Conservation (phyloP, 306 rosid species). For the Alnus rubra region DNA sequence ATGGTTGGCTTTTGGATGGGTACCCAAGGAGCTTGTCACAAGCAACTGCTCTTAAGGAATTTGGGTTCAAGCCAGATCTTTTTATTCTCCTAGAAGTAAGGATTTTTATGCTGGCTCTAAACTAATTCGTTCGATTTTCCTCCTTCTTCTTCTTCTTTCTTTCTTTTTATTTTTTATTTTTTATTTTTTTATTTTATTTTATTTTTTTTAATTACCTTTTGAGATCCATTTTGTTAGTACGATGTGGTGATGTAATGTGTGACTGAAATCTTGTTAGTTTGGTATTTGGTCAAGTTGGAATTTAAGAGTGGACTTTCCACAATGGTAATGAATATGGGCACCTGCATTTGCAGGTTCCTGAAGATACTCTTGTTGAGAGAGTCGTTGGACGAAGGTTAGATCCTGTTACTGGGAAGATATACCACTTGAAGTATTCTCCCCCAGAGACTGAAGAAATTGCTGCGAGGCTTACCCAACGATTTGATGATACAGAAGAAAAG, state of each 20-base stretch:
- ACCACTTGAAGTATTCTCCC: slow-evolving; percentile 88
- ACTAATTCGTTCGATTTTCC: neutral
- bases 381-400: slow-evolving; percentile 92
- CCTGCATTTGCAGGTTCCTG: slow-evolving; percentile 67
- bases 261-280: neutral
- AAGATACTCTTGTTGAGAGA: slow-evolving; percentile 85
- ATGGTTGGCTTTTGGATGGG: slow-evolving; percentile 98
- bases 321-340: slow-evolving; percentile 2
- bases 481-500: slow-evolving; percentile 94
- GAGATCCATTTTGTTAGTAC: neutral
- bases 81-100: slow-evolving; percentile 82
- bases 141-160: no score
- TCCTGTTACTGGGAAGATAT: slow-evolving; percentile 89
- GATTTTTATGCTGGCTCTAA: slow-evolving; percentile 1
- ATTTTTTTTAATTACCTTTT: neutral
- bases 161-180: no score
- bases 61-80: slow-evolving; percentile 70
- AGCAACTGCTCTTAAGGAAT: slow-evolving; percentile 65
- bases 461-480: slow-evolving; percentile 87
- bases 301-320: neutral
- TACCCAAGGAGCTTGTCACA: slow-evolving; percentile 95
- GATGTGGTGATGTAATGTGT: neutral
- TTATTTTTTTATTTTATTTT: no score
- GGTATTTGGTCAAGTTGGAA: neutral
- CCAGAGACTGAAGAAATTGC: slow-evolving; percentile 84